Evolutionary conservation across 73 alveolate species (phyloP).

Genomic region (Tetrahymena elliotti): DNA sequence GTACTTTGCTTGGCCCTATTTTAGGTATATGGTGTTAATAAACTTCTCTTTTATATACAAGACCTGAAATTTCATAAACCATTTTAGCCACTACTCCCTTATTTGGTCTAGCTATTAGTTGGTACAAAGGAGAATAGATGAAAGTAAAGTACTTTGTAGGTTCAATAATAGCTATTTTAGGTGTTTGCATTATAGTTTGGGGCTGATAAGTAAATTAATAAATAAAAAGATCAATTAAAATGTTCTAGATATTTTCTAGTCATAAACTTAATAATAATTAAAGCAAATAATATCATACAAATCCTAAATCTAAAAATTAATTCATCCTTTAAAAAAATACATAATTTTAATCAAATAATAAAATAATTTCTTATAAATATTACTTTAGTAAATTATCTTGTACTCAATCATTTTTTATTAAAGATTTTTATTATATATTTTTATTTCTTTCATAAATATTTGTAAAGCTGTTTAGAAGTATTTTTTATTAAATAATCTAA

Average conservation of each 20-base stretch:
- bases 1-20: not conserved
- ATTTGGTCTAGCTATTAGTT: not conserved
- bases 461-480: no score
- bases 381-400: no score
- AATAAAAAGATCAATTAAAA: not conserved
- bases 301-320: no score
- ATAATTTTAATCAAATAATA: no score
- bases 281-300: not conserved
- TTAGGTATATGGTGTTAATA: not conserved
- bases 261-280: not conserved
- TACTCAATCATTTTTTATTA: no score
- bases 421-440: no score
- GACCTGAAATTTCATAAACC: not conserved
- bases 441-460: no score
- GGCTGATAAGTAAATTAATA: not conserved
- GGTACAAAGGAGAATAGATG: not conserved
- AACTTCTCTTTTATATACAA: not conserved
- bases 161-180: not conserved
- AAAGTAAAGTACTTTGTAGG: not conserved
- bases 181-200: not conserved
- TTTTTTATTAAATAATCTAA: no score
- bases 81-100: not conserved
- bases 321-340: not conserved
- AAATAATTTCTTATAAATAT: no score
- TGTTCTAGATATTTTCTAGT: not conserved